Evolutionary conservation across 1,139 yeast genomes (phyloP).

Genomic region (Sugiyamaella neomexicana): DNA sequence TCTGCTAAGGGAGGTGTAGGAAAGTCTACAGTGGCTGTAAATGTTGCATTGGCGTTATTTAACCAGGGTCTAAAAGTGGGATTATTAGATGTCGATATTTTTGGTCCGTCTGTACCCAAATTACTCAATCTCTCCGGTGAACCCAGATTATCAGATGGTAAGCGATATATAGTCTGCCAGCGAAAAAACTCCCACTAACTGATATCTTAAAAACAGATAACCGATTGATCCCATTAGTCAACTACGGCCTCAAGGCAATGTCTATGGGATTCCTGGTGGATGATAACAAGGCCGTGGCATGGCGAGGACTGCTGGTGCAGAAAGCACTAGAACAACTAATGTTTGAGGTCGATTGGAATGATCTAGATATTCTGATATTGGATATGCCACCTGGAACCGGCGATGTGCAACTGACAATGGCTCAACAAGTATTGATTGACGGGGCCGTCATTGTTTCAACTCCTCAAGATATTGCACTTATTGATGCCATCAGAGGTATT

Average conservation of each 20-base stretch:
- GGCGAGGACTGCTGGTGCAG: slow-evolving; percentile 89
- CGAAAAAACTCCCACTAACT: no score
- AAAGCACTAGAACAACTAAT: slow-evolving; percentile 80
- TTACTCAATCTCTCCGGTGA: slow-evolving; percentile 57
- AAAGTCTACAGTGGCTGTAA: slow-evolving; percentile 56
- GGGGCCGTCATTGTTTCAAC: slow-evolving; percentile 85
- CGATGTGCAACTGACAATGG: slow-evolving; percentile 78
- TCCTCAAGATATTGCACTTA: slow-evolving; percentile 81
- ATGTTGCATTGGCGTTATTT: slow-evolving; percentile 64
- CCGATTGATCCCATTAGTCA: slow-evolving; percentile 64
- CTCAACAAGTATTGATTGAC: slow-evolving; percentile 72
- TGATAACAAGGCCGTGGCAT: slow-evolving; percentile 71
- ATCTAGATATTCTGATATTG: slow-evolving; percentile 64
- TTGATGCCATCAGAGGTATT: slow-evolving; percentile 80
- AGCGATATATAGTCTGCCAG: slow-evolving; percentile 11
- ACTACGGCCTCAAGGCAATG: slow-evolving; percentile 81
- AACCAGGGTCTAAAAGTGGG: slow-evolving; percentile 62
- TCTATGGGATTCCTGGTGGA: slow-evolving; percentile 81
- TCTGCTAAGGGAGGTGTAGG: slow-evolving; percentile 85
- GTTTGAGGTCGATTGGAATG: slow-evolving; percentile 78
- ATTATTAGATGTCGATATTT: slow-evolving; percentile 74
- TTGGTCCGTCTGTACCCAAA: slow-evolving; percentile 82
- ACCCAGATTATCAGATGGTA: slow-evolving; percentile 50
- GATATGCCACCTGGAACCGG: slow-evolving; percentile 96
- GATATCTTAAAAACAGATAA: slow-evolving; percentile 43